Percentiles rank a stretch among this genome's conserved stretches.
These are phyloP conservation scores for Botryotinia globosa DNA, from an alignment of 2,329 filamentous ascomycete genomes.

Conservation along the genomic window DNA sequence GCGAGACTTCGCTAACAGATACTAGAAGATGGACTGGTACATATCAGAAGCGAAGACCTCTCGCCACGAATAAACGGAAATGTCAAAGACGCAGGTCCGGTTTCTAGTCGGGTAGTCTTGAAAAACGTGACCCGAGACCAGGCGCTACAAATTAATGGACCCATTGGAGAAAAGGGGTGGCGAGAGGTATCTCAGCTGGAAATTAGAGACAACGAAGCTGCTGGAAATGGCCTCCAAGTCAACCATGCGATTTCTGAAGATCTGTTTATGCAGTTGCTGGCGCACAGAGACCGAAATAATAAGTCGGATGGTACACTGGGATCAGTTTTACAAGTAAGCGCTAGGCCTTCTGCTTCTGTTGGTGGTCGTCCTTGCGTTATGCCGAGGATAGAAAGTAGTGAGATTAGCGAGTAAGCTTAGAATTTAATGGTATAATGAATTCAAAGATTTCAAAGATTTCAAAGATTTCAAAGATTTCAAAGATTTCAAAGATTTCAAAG, in stretches of 20 bases:
- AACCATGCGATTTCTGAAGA: conserved; percentile 11
- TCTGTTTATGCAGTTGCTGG: background rate
- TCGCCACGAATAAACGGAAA: background rate
- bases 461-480: too few relatives aligned
- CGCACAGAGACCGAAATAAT: background rate
- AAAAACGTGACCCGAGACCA: background rate
- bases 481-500: too few relatives aligned
- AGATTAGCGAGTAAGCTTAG: too few relatives aligned
- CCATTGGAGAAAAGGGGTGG: background rate
- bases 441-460: too few relatives aligned
- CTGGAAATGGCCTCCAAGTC: background rate
- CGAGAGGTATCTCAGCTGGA: background rate
- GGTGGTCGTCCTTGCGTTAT: too few relatives aligned
- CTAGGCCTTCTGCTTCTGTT: background rate
- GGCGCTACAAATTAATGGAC: background rate
- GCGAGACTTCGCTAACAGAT: background rate
- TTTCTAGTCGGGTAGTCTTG: background rate
- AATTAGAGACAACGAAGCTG: background rate
- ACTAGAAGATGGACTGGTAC: background rate
- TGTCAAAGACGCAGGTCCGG: background rate
- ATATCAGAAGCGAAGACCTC: background rate
- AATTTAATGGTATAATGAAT: too few relatives aligned
- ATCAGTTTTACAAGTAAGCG: background rate
- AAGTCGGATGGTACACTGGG: too few relatives aligned
- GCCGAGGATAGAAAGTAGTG: too few relatives aligned